phyloP scores from a whole-genome alignment of 805 yeast genomes.

The Tetrapisispora taiwanensis region DNA sequence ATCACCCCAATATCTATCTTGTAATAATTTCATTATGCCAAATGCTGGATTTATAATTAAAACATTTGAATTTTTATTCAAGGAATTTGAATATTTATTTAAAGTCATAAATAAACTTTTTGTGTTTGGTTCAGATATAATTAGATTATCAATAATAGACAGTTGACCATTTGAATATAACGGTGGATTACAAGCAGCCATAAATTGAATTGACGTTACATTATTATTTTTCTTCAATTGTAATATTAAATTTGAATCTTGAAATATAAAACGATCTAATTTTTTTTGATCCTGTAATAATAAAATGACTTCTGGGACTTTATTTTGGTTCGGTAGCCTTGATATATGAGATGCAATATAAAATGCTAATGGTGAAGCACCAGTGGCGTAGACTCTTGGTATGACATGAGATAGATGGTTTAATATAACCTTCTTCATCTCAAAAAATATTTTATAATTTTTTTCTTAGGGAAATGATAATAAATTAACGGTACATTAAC shows the following conservation, averaged over 20 bases:
- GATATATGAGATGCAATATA: conserved; percentile 39
- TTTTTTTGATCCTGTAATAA: conserved; percentile 36
- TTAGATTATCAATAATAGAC: conserved; percentile 38
- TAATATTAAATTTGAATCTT: conserved; percentile 31
- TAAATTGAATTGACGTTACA: conserved; percentile 12
- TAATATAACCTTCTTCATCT: too few species aligned
- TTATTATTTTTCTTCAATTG: conserved; percentile 14
- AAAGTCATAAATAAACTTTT: conserved; percentile 46
- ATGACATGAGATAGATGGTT: too few species aligned
- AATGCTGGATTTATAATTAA: conserved; percentile 62
- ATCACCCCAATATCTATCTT: conserved; percentile 45
- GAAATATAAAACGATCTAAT: conserved; percentile 32
- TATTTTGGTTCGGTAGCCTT: conserved; percentile 29
- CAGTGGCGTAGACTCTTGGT: conserved; percentile 34
- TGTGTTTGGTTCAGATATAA: conserved; percentile 52
- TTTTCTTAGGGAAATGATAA: conserved; percentile 14
- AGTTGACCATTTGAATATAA: conserved; percentile 22
- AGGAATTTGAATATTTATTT: conserved; percentile 32
- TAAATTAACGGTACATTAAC: too few species aligned
- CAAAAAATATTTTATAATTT: too few species aligned
- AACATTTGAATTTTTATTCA: conserved; percentile 41
- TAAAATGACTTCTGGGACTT: conserved; percentile 32
- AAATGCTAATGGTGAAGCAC: conserved; percentile 33
- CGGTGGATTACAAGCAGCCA: conserved; percentile 28
- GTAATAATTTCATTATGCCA: conserved; percentile 48